Percentiles rank a stretch among this genome's conserved stretches.
Evolutionary conservation across 1,284 basidiomycete species (phyloP).

Genomic region (Melampsora americana): DNA sequence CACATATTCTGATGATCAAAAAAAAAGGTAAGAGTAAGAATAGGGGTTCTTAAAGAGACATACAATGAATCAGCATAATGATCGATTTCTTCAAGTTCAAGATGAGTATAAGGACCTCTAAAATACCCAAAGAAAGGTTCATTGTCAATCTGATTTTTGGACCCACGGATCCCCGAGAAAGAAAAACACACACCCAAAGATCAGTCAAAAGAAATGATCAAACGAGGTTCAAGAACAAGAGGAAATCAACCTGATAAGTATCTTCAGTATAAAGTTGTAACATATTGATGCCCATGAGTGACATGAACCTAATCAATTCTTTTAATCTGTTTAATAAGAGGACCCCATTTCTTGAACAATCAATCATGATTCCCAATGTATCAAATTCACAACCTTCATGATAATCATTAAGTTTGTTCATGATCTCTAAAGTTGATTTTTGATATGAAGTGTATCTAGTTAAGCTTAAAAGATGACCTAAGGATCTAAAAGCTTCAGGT

Average conservation of each 20-base stretch:
- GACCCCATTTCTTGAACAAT: slow-evolving; percentile 55
- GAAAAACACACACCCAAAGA: not conserved
- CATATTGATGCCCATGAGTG: slow-evolving; percentile 54
- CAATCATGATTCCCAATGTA: slow-evolving; percentile 55
- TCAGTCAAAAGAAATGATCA: not conserved
- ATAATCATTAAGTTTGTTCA: not conserved
- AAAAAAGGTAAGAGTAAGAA: not conserved
- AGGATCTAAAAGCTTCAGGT: slow-evolving; percentile 13
- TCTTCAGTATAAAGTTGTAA: slow-evolving; percentile 48
- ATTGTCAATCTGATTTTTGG: slow-evolving; percentile 49
- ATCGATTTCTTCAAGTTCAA: slow-evolving; percentile 53
- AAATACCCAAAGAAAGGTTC: slow-evolving; percentile 56
- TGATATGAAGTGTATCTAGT: slow-evolving; percentile 6
- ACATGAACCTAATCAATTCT: slow-evolving; percentile 51
- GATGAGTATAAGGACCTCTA: slow-evolving; percentile 50
- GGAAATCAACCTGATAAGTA: slow-evolving; percentile 33
- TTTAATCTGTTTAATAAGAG: slow-evolving; percentile 51
- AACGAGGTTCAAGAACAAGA: too few relatives aligned
- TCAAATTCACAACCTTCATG: slow-evolving; percentile 43
- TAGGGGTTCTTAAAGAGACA: slow-evolving; percentile 8
- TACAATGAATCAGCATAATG: slow-evolving; percentile 51
- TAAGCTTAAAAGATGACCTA: slow-evolving; percentile 21
- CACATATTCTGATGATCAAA: too few relatives aligned
- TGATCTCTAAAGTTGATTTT: not conserved
- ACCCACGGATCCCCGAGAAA: not conserved